phyloP scores from a whole-genome alignment of 2,329 filamentous ascomycete species.

The Pestalotiopsis sp. region DNA sequence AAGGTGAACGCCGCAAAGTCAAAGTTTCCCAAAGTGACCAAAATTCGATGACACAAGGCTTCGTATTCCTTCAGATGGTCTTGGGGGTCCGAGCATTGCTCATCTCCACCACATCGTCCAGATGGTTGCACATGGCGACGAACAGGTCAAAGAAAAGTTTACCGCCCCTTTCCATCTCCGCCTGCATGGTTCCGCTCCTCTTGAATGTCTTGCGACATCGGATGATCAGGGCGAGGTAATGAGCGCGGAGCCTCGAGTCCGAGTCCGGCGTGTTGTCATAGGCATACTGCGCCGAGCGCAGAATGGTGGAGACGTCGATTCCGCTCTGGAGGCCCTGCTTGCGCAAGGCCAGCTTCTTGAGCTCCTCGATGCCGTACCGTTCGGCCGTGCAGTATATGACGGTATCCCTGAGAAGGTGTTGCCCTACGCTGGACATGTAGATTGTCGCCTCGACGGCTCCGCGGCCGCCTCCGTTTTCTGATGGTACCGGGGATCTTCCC shows the following conservation, averaged over 20 bases:
- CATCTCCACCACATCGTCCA: conserved; percentile 92
- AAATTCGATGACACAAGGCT: conserved; percentile 15
- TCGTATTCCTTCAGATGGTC: conserved; percentile 50
- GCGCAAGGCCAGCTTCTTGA: conserved; percentile 87
- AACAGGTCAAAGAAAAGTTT: conserved; percentile 98
- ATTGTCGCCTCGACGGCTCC: conserved; percentile 72
- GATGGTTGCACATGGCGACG: conserved; percentile 96
- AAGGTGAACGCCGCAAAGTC: conserved; percentile 18
- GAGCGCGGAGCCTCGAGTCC: conserved; percentile 90
- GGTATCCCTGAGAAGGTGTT: conserved; percentile 86
- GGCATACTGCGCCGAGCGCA: conserved; percentile 91
- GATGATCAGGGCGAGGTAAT: conserved; percentile 97
- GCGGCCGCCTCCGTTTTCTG: conserved; percentile 40
- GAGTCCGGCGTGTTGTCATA: conserved; percentile 94
- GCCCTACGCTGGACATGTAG: conserved; percentile 73
- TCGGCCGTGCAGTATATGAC: conserved; percentile 93
- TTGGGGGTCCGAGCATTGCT: conserved; percentile 67
- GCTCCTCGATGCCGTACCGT: conserved; percentile 86
- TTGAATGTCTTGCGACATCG: conserved; percentile 97
- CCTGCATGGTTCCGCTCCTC: conserved; percentile 97
- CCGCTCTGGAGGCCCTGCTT: conserved; percentile 94
- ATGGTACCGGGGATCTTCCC: conserved; percentile 46
- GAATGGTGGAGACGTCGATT: conserved; percentile 88
- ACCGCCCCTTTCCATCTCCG: conserved; percentile 94
- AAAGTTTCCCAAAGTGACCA: conserved; percentile 14